Evolutionary conservation across 106 monocot species (phyloP), one percentile per base, ranked within the genome.

Genomic region (Apostasia shenzhenica): DNA sequence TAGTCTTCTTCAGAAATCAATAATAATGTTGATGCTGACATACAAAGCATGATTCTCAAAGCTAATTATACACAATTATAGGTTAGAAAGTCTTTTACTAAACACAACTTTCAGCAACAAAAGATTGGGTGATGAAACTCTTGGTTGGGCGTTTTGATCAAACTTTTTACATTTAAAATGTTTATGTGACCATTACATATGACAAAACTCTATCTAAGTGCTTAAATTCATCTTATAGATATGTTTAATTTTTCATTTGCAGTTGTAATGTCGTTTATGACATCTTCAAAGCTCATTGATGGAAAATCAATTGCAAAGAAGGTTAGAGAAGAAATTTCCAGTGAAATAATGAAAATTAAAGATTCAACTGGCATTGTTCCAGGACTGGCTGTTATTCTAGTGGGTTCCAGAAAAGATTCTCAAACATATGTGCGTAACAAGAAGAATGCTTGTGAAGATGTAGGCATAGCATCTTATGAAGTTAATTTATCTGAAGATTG

Each of bases 371-470:
- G 85, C 11, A 68, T 89, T 57, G 88, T 85, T 69, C 97, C 97
- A 0, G 97, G 92, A 1, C 56, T 99, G 41, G 97, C 97, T 5
- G 97, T 99, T 12, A 77, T 99, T 71, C 71, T 99, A 59, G 97
- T 99, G 1, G 92, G 97, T 42, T 69, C 86, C 3, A 92, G 97
- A 69, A 99, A 92, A 67, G 92, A 99, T 61, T 99, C 97, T 40
- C 92, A 92, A 71, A 99, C 92, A 13, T 92, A 99, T 67, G 92
- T 92, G 13, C 80, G 92, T 7, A 99, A 99, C 74, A 99, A 99
- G 78, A 89, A 90, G 73, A 97, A 92, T 68, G 89, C 92, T n/a
- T 92, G 97, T 55, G 92, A 90, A 67, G 81, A 55, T 14, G 97
- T 85, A 14, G 92, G 97, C 45, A 99, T 99, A 45, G 81, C 66